Percentiles rank a stretch among this genome's conserved stretches.
Evolutionary conservation across 805 yeast species (phyloP).

Genomic region (Candida coleopterorum): DNA sequence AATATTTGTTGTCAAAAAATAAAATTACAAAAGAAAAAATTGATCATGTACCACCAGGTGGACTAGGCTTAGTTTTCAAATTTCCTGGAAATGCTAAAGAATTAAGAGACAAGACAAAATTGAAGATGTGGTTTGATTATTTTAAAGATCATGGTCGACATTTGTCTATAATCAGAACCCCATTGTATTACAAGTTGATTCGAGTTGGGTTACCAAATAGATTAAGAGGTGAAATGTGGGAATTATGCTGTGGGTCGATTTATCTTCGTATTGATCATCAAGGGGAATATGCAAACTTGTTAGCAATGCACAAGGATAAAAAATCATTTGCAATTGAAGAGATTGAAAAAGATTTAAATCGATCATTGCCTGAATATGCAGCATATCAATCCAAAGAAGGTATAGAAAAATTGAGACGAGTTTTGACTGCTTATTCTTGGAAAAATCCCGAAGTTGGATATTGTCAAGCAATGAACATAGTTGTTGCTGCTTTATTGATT

Average conservation of each 20-base stretch:
- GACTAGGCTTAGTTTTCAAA: slow-evolving; percentile 77
- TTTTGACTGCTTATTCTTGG: slow-evolving; percentile 93
- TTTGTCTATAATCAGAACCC: slow-evolving; percentile 67
- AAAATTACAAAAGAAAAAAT: slow-evolving; percentile 40
- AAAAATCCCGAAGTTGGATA: slow-evolving; percentile 95
- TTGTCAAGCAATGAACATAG: slow-evolving; percentile 98
- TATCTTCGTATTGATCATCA: slow-evolving; percentile 61
- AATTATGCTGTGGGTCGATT: slow-evolving; percentile 81
- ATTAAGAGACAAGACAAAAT: slow-evolving; percentile 73
- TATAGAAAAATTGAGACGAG: slow-evolving; percentile 76
- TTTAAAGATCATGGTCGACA: slow-evolving; percentile 82
- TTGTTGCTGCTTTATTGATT: slow-evolving; percentile 70
- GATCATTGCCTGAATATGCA: slow-evolving; percentile 93
- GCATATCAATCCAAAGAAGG: slow-evolving; percentile 90
- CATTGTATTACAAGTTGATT: slow-evolving; percentile 73
- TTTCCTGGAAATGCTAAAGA: slow-evolving; percentile 87
- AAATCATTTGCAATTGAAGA: slow-evolving; percentile 87
- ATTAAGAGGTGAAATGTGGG: slow-evolving; percentile 96
- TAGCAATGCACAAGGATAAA: slow-evolving; percentile 58
- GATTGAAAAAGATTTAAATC: slow-evolving; percentile 89
- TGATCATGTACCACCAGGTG: slow-evolving; percentile 65
- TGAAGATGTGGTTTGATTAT: slow-evolving; percentile 92
- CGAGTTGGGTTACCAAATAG: slow-evolving; percentile 94
- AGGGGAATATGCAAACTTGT: slow-evolving; percentile 53
- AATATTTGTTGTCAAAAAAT: slow-evolving; percentile 65